Percentiles rank a stretch among this genome's conserved stretches.
Evolutionary conservation across 306 rosid species (phyloP).

Genomic region (Gastrolobium bilobum): DNA sequence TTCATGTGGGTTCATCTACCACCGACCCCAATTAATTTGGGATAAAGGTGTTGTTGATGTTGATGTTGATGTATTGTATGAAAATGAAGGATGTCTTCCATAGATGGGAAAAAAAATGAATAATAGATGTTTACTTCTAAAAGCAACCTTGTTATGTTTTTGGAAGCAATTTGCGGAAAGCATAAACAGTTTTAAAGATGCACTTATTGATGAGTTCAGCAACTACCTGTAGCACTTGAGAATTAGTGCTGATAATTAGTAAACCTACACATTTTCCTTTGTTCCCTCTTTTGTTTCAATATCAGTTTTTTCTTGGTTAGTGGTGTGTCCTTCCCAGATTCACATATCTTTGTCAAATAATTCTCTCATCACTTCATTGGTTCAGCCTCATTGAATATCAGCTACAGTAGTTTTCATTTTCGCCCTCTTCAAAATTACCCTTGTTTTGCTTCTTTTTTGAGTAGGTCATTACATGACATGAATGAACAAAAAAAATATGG

Average conservation of each 20-base stretch:
- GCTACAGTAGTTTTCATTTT: slow-evolving; percentile 13
- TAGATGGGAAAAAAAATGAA: not conserved
- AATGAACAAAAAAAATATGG: not conserved
- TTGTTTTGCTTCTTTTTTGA: slow-evolving; percentile 12
- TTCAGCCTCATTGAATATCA: slow-evolving; percentile 23
- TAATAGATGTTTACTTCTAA: not conserved
- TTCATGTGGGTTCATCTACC: too few species aligned
- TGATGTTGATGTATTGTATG: too few species aligned
- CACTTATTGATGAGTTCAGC: not conserved
- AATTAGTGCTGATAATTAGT: not conserved
- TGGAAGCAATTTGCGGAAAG: slow-evolving; percentile 18
- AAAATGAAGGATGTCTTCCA: not conserved
- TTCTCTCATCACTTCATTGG: not conserved
- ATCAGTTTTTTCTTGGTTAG: not conserved
- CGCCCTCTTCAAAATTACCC: not conserved
- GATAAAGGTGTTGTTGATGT: too few species aligned
- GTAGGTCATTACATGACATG: slow-evolving; percentile 22
- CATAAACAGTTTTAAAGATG: slow-evolving; percentile 20
- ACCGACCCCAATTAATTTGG: too few species aligned
- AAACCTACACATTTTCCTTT: not conserved
- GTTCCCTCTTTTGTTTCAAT: not conserved
- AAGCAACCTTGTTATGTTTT: slow-evolving; percentile 21
- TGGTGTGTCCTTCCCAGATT: not conserved
- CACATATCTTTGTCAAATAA: slow-evolving; percentile 22
- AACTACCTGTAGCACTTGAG: slow-evolving; percentile 4